These are phyloP conservation scores for Amoebophrya sp. DNA, from an alignment of 169 alveolate genomes.

Conservation along the genomic window DNA sequence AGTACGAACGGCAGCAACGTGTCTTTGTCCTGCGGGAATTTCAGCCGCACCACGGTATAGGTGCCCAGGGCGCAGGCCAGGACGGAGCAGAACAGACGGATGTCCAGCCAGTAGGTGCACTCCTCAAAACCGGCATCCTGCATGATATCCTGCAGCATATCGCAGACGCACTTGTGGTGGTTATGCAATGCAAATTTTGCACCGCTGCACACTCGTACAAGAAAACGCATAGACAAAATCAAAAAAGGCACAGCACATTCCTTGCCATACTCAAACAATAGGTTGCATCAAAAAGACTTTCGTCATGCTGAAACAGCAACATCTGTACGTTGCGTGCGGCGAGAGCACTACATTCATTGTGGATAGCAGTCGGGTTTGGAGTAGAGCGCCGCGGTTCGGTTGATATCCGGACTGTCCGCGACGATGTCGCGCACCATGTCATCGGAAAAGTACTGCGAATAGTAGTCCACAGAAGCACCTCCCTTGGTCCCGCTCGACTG, in stretches of 20 bases:
- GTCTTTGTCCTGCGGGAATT: background rate
- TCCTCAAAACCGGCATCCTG: background rate
- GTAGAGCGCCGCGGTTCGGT: background rate
- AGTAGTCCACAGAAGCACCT: background rate
- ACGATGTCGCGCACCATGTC: background rate
- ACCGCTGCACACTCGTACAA: too few relatives aligned
- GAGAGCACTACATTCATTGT: too few relatives aligned
- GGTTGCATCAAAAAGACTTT: too few relatives aligned
- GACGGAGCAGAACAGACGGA: background rate
- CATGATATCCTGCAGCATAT: background rate
- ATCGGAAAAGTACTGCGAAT: background rate
- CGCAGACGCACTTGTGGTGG: slow-evolving; percentile 12
- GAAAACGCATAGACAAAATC: too few relatives aligned
- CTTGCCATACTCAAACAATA: too few relatives aligned
- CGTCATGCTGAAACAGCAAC: too few relatives aligned
- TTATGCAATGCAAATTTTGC: too few relatives aligned
- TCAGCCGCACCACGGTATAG: background rate
- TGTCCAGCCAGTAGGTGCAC: background rate
- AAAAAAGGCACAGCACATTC: too few relatives aligned
- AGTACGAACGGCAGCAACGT: background rate
- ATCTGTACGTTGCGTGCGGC: too few relatives aligned
- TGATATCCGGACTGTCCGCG: background rate
- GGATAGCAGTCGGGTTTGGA: background rate
- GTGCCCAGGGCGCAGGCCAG: background rate
- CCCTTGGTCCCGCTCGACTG: background rate